Base-by-base conservation (phyloP, 805 yeast genomes). In the Tanozyma kutaoensis region DNA sequence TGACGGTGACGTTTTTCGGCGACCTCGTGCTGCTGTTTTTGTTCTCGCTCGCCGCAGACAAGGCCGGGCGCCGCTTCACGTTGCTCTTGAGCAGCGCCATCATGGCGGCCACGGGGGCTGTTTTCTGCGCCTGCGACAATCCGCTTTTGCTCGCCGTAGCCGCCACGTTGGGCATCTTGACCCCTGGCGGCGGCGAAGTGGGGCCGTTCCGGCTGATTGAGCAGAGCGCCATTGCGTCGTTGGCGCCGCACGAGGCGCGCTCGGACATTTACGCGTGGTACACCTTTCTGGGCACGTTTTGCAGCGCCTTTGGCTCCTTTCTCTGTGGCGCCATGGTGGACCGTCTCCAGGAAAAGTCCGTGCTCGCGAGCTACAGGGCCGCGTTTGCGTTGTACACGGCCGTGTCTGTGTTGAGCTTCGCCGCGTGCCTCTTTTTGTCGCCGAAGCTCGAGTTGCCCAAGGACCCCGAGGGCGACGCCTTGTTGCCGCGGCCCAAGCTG, bases 221-320 rank as follows among this genome's bases (percentile, higher is more conserved):
- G 37, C 74, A 69, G 34, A 52, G 68, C 17, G 43, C 66, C 1
- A 49, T 69, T 20, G 71, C 75, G 1, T 62, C 68, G 12, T 40
- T 69, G 31, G 52, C 58, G 4, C 44, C 55, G 5, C 38, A 50
- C 11, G 53, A 51, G 8, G 48, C 58, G 17, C 43, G 74, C 28
- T 55, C 74, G 0, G 76, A 70, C 37, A 50, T 66, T n/a, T 70
- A 62, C 37, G 67, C 73, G 6, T 69, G 76, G 75, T 69, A 68
- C 39, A 55, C 60, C 1, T 60, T 70, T 36, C 40, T 64, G 20
- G 76, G 73, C 1, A 52, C 58, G 3, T 38, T 65, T 14, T 58
- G 68, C 12, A 50, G 58, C 14, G 71, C 74, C 0, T 11, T 61
- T 8, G 76, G 74, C 1, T 52, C 63, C 4, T 41, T 62, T 5